A percentile compares a stretch with the other conserved stretches of the same genome.
Evolutionary conservation across 1,139 yeast species (phyloP).

Genomic region (Blastobotrys buckinghamii): DNA sequence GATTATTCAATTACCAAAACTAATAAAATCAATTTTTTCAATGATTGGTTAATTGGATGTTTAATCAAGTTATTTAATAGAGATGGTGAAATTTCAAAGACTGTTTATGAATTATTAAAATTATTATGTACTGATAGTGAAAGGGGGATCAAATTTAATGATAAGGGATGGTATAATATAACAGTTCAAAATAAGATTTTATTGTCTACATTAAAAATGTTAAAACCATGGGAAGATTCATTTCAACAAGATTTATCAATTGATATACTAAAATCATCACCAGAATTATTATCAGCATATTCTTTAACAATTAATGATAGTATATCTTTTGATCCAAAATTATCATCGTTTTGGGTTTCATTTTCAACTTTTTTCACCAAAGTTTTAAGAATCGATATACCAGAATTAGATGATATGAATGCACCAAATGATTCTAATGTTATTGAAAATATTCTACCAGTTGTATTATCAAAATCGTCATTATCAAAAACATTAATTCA

Average conservation of each 20-base stretch:
- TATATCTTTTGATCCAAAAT: slow-evolving; percentile 60
- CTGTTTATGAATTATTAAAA: slow-evolving; percentile 46
- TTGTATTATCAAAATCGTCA: slow-evolving; percentile 54
- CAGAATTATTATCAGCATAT: slow-evolving; percentile 74
- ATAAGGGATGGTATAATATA: slow-evolving; percentile 46
- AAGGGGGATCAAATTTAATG: slow-evolving; percentile 58
- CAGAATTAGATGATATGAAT: slow-evolving; percentile 28
- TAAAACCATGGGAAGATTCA: slow-evolving; percentile 79
- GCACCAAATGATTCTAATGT: slow-evolving; percentile 31
- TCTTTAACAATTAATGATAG: slow-evolving; percentile 43
- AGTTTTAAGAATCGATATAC: slow-evolving; percentile 51
- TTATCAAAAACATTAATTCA: slow-evolving; percentile 54
- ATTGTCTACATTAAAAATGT: slow-evolving; percentile 52
- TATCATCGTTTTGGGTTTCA: slow-evolving; percentile 79
- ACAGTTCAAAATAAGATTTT: slow-evolving; percentile 50
- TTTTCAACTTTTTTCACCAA: slow-evolving; percentile 58
- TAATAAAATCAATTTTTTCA: slow-evolving; percentile 69
- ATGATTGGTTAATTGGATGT: slow-evolving; percentile 66
- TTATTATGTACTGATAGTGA: slow-evolving; percentile 46
- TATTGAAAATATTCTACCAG: slow-evolving; percentile 57
- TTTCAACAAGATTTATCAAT: slow-evolving; percentile 53
- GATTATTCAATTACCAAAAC: slow-evolving; percentile 61
- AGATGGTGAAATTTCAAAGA: slow-evolving; percentile 29
- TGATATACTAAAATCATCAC: slow-evolving; percentile 46
- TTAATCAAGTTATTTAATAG: slow-evolving; percentile 49